Percentiles rank a stretch among this genome's conserved stretches.
Evolutionary conservation across 768 basidiomycete species (phyloP).

Genomic region (Lanmaoa rubissima): DNA sequence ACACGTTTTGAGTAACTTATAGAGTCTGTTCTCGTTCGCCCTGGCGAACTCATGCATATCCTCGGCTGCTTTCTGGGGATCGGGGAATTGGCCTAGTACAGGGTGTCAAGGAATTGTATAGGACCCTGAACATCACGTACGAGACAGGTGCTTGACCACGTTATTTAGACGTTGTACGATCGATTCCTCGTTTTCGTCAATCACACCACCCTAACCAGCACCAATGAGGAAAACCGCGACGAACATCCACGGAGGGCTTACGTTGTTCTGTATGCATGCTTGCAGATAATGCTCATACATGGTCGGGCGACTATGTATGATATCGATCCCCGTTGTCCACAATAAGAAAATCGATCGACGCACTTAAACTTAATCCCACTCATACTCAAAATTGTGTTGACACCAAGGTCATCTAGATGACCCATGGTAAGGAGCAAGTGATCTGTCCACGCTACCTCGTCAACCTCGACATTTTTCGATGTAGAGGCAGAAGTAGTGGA

Average conservation of each 20-base stretch:
- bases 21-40: constrained; percentile 80
- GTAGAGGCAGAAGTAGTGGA: constrained; percentile 39
- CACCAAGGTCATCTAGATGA: constrained; percentile 58
- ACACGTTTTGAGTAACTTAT: constrained; percentile 78
- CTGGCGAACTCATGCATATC: constrained; percentile 84
- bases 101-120: background rate
- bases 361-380: constrained; percentile 65
- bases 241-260: constrained; percentile 37
- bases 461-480: constrained; percentile 52
- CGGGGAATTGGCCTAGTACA: constrained; percentile 52
- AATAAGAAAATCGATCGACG: constrained; percentile 14
- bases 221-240: background rate
- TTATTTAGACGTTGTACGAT: constrained; percentile 54
- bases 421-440: constrained; percentile 71
- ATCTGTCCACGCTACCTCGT: constrained; percentile 86
- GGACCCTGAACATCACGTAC: constrained; percentile 40
- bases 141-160: constrained; percentile 56
- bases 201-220: constrained; percentile 74
- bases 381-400: constrained; percentile 56
- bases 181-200: constrained; percentile 77
- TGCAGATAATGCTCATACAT: constrained; percentile 69
- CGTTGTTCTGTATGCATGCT: constrained; percentile 80
- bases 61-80: constrained; percentile 70
- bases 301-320: constrained; percentile 55
- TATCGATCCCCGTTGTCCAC: background rate